Base-by-base conservation (phyloP, 345 rosid species). In the Eucalyptus tenuipes region DNA sequence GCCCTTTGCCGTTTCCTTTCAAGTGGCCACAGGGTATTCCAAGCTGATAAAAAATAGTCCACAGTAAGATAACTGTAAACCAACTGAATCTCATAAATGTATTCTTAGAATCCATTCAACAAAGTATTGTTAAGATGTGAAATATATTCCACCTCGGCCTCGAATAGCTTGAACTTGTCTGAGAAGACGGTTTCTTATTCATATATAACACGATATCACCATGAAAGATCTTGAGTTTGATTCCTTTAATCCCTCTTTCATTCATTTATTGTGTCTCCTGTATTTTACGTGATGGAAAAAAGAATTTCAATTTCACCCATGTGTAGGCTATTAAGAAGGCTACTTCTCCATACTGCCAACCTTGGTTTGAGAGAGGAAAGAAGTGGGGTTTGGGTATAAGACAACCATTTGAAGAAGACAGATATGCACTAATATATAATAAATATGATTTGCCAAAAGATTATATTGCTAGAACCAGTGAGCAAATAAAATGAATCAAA, bases 1-100 rank as follows among this genome's bases (percentile, higher is more conserved):
- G 99, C 93, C 91, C 99, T 95, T 88, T 97, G 99, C 29, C 99
- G 95, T 91, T 97, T 98, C 93, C 99, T 94, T 92, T 98, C 99
- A 90, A 86, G 95, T 88, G 99, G 97, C 99, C 99, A 98, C 42
- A 98, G 94, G 85, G 97, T 93, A 91, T 96, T 95, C 99, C 99
- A 98, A 88, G 99, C 99, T 96, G 96, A 91, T 75, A 89, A 64
- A 52, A 52, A 49, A 89, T 40, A 57, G 87, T 44, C 52, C 91
- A 18, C 31, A 50, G 13, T 79, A 85, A 50, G 49, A 20, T 47
- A 8, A 68, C 47, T 13, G 45, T 86, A 88, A n/a, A 80, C 90
- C 64, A 49, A 49, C 11, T 29, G 52, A 18, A 25, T 64, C 44
- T 17, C 42, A 20, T 13, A 8, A 31, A 37, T 37, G 13, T 37